phyloP scores from a whole-genome alignment of 192 early-diverging fungal species.

The Mortierella hygrophila region DNA sequence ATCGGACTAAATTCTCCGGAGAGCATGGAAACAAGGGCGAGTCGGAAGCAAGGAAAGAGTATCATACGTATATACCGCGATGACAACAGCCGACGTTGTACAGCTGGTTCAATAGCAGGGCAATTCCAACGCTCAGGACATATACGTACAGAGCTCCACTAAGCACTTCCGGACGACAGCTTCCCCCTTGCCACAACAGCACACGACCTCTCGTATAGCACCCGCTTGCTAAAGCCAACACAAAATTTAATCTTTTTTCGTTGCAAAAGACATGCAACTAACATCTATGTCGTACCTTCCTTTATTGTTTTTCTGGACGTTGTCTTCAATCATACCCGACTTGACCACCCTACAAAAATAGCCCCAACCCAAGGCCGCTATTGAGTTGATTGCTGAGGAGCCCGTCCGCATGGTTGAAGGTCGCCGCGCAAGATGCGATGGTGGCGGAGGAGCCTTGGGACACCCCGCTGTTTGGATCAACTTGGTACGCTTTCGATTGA shows the following conservation, averaged over 20 bases:
- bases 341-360: slow-evolving; percentile 28
- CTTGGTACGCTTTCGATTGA: slow-evolving; percentile 66
- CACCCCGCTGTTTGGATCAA: slow-evolving; percentile 97
- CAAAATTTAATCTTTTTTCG: neutral
- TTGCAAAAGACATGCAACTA: neutral
- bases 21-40: neutral
- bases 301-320: neutral
- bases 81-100: neutral
- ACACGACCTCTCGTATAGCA: too few species aligned
- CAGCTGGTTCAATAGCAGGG: neutral
- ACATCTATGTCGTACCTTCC: neutral
- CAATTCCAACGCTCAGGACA: neutral
- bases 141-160: neutral
- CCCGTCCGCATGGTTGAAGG: slow-evolving; percentile 83
- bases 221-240: too few species aligned
- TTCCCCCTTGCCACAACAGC: too few species aligned
- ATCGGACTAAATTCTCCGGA: neutral
- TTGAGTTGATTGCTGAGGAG: slow-evolving; percentile 92
- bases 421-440: slow-evolving; percentile 87
- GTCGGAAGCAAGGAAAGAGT: neutral
- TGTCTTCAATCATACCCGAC: neutral
- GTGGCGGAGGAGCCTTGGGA: slow-evolving; percentile 92
- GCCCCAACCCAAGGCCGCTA: slow-evolving; percentile 91
- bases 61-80: neutral
- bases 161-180: neutral